These are phyloP conservation scores for Cercospora nicotianae DNA, from an alignment of 2,329 filamentous ascomycete genomes.

Conservation along the genomic window DNA sequence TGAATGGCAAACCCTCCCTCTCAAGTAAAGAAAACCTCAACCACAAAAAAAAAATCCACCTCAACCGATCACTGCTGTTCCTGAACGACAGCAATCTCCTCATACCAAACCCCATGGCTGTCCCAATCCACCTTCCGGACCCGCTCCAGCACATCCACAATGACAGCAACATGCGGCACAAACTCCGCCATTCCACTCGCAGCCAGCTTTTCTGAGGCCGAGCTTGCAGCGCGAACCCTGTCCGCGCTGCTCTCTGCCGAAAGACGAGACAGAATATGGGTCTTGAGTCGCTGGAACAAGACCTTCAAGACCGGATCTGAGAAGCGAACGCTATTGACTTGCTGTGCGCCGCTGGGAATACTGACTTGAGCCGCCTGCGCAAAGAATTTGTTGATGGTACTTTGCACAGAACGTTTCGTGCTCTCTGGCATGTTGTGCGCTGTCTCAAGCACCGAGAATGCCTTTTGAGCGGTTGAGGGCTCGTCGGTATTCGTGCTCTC, in stretches of 20 bases:
- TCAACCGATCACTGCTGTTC: neutral
- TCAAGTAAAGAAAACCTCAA: neutral
- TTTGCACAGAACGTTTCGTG: slow-evolving; percentile 47
- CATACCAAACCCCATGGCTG: slow-evolving; percentile 70
- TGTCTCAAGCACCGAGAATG: slow-evolving; percentile 52
- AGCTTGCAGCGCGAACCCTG: slow-evolving; percentile 67
- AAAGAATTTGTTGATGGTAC: slow-evolving; percentile 52
- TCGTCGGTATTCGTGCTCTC: slow-evolving; percentile 41
- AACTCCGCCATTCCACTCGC: slow-evolving; percentile 72
- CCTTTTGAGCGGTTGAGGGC: slow-evolving; percentile 41
- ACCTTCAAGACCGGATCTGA: slow-evolving; percentile 66
- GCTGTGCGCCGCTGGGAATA: slow-evolving; percentile 32
- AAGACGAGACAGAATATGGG: slow-evolving; percentile 65
- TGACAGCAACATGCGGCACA: slow-evolving; percentile 65
- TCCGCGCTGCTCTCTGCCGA: slow-evolving; percentile 67
- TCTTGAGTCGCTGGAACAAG: slow-evolving; percentile 65
- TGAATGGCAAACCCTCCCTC: neutral
- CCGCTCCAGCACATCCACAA: slow-evolving; percentile 66
- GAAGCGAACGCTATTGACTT: slow-evolving; percentile 39
- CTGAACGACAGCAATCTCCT: slow-evolving; percentile 54
- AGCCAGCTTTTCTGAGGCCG: slow-evolving; percentile 68
- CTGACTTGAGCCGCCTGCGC: slow-evolving; percentile 48
- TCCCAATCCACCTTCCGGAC: slow-evolving; percentile 68
- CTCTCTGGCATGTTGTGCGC: slow-evolving; percentile 52
- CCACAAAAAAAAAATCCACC: neutral